Evolutionary conservation across 2,329 filamentous ascomycete genomes (phyloP), one percentile per base, ranked within the genome.

Genomic region (Apiospora phragmitis): DNA sequence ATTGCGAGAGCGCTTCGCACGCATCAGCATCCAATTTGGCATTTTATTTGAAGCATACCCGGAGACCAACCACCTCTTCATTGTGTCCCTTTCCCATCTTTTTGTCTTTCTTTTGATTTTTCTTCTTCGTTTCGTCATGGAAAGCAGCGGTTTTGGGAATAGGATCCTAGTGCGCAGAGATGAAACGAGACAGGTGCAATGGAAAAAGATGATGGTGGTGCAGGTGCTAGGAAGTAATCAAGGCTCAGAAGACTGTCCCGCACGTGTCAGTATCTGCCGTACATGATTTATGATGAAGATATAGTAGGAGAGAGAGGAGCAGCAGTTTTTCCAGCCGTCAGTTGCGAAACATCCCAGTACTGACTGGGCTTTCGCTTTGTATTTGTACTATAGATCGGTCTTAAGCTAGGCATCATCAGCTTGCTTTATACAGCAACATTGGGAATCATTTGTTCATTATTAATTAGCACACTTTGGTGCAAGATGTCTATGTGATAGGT

Each of bases 21-120:
- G 55, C 55, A 62, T 62, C 55, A n/a, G 32, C 55, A 38, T 62
- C 55, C 55, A 62, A 62, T 62, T 62, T 62, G 55, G 32, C 55
- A 62, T 62, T 62, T 62, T 9, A 62, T 29, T 35, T 21, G 32
- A 62, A 62, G 32, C 55, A 62, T 62, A 62, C 55, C 55, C 55
- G 32, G 29, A 62, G 32, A 62, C 32, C 32, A 16, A n/a, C 29
- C 21, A 16, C 51, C 51, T 59, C 29, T n/a, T 24, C 3, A 38
- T 38, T 29, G 6, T 38, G 21, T 62, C 18, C 32, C 29, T 18
- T 62, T n/a, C 18, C 11, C 55, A n/a, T 18, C 18, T 11, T 21
- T 38, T 12, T 5, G 1, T 62, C 16, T n/a, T 9, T 35, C 16
- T 21, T 62, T 62, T 62, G 16, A 38, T 38, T 62, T 62, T 35